Percentiles rank a stretch among this genome's conserved stretches.
Conservation (phyloP, 305 asterid species). For the Solanum hybrid region DNA sequence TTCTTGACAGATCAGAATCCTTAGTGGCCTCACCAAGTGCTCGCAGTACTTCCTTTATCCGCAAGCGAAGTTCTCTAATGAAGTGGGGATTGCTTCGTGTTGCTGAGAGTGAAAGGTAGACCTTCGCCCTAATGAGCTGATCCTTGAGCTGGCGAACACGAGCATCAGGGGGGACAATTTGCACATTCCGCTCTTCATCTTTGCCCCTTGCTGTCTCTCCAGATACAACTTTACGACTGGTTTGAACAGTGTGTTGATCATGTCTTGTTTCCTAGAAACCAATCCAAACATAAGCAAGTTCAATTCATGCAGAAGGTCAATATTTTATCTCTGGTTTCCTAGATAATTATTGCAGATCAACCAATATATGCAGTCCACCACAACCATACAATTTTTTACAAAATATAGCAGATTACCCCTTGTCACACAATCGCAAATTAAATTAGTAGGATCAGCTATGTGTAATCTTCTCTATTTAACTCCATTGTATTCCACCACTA, state of each 20-base stretch:
- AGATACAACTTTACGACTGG: slow-evolving; percentile 24
- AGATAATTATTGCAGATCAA: neutral
- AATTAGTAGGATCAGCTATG: neutral
- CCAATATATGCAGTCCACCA: neutral
- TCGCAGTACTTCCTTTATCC: slow-evolving; percentile 66
- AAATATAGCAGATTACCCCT: neutral
- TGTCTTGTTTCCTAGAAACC: slow-evolving; percentile 26
- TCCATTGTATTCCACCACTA: neutral
- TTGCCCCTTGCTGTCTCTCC: slow-evolving; percentile 28
- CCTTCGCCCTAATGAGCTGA: slow-evolving; percentile 57
- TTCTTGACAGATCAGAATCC: slow-evolving; percentile 72
- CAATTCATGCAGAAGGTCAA: neutral
- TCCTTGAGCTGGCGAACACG: slow-evolving; percentile 68
- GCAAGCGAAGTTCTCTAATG: slow-evolving; percentile 73
- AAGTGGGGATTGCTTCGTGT: slow-evolving; percentile 68
- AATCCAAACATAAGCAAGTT: neutral
- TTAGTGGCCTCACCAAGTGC: slow-evolving; percentile 63
- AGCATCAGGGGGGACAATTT: slow-evolving; percentile 29
- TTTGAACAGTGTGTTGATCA: slow-evolving; percentile 22
- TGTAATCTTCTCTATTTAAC: neutral
- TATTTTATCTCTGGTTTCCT: neutral
- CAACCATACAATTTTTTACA: neutral
- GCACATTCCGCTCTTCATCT: slow-evolving; percentile 30
- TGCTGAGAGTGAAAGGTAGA: slow-evolving; percentile 65
- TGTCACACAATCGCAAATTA: neutral